Percentiles rank a stretch among this genome's conserved stretches.
phyloP scores from a whole-genome alignment of 2,329 filamentous ascomycete genomes.

The Pseudopyricularia javanii region DNA sequence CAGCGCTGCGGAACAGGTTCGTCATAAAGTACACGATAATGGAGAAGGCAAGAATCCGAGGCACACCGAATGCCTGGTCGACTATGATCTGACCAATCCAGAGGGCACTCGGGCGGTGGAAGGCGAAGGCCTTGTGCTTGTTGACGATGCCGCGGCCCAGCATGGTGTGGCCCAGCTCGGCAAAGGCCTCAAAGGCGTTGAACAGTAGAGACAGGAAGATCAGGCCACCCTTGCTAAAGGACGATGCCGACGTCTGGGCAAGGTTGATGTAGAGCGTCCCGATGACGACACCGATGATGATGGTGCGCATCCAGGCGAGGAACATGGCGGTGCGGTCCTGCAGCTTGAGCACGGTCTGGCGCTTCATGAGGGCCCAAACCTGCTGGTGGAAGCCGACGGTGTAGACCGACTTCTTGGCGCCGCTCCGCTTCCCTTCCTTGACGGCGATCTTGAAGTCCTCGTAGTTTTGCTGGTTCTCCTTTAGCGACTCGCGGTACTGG shows the following conservation, averaged over 20 bases:
- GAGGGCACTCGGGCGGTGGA: conserved; percentile 69
- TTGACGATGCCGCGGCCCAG: conserved; percentile 65
- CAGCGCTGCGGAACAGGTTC: conserved; percentile 53
- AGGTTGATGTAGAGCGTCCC: conserved; percentile 70
- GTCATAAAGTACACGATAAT: conserved; percentile 75
- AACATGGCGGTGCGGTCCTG: conserved; percentile 70
- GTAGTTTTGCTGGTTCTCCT: conserved; percentile 48
- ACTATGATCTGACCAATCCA: conserved; percentile 77
- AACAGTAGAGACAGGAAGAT: conserved; percentile 72
- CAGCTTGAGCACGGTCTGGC: conserved; percentile 76
- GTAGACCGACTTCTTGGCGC: conserved; percentile 67
- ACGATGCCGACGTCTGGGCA: conserved; percentile 51
- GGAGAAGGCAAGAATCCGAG: conserved; percentile 59
- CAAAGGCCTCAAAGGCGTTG: conserved; percentile 79
- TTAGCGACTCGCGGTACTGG: conserved; percentile 52
- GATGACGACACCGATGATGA: conserved; percentile 65
- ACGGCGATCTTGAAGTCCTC: conserved; percentile 70
- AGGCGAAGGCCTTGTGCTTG: conserved; percentile 74
- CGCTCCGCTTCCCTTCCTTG: conserved; percentile 64
- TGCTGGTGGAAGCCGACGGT: conserved; percentile 74
- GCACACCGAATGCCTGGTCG: conserved; percentile 59
- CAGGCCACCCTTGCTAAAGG: conserved; percentile 71
- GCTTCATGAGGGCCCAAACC: conserved; percentile 70
- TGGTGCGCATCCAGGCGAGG: conserved; percentile 56
- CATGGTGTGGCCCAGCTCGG: conserved; percentile 66